Percentiles rank a stretch among this genome's conserved stretches.
Conservation (phyloP, 73 alveolate genomes). For the Tetrahymena malaccensis region DNA sequence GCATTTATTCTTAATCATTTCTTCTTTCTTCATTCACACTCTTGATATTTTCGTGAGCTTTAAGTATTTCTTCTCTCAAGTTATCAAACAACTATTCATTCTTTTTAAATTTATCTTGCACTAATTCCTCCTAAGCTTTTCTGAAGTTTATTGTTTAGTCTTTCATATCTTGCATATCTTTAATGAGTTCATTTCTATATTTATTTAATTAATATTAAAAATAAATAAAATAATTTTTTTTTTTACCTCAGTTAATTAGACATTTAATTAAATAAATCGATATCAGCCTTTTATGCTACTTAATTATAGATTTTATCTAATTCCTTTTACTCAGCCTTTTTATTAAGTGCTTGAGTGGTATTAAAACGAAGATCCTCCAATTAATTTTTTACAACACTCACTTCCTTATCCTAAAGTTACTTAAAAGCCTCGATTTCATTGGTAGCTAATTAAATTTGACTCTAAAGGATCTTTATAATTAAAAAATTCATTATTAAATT, state of each 20-base stretch:
- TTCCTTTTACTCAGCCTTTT: not conserved
- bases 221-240: not conserved
- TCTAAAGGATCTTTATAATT: not conserved
- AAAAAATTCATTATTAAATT: not conserved
- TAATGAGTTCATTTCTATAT: not conserved
- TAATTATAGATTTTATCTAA: not conserved
- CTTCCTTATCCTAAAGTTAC: not conserved
- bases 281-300: not conserved
- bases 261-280: not conserved
- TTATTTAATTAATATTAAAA: not conserved
- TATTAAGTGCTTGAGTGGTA: not conserved
- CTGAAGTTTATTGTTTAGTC: slow-evolving; percentile 10
- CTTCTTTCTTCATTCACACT: slow-evolving; percentile 3
- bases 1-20: not conserved
- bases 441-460: slow-evolving; percentile 1
- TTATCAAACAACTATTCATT: slow-evolving; percentile 6
- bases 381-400: not conserved
- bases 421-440: not conserved
- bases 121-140: slow-evolving; percentile 19
- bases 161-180: slow-evolving; percentile 25
- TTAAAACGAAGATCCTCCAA: not conserved
- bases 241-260: not conserved
- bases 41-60: not conserved
- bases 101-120: not conserved
- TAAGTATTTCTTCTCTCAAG: not conserved